Evolutionary conservation across 2,329 filamentous ascomycete genomes (phyloP), one percentile per base, ranked within the genome.

Genomic region (Botrytis hyacinthi): DNA sequence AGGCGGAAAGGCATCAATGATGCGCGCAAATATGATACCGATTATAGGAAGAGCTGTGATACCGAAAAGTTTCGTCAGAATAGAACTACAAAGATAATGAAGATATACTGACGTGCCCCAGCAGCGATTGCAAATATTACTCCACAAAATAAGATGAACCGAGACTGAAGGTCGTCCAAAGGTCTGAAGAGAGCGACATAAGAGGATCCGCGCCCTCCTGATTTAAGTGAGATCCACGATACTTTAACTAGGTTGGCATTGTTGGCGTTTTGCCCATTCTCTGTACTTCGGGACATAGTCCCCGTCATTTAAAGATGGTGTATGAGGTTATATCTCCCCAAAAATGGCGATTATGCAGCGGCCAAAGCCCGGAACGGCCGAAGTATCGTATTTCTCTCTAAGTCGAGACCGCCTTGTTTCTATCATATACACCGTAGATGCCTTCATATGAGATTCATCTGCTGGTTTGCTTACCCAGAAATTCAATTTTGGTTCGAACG

Each of bases 21-120:
- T 85, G 80, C 90, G 83, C 72, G 89, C 88, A 77, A 91, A 91
- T 71, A 91, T 83, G 74, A 91, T 88, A 70, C 87, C 89, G 78
- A 91, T 87, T 32, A 91, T 82, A 22, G 89, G 89, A 73, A 91
- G 89, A 0, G 89, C 66, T 69, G 35, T 29, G 37, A 26, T 20
- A 6, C n/a, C 5, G n/a, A 16, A 48, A 22, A 12, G 5, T 48
- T 16, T 40, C 22, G 32, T 69, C 40, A 59, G 35, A 40, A 40
- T 51, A 18, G 14, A 35, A 51, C 26, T 22, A 26, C 9, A 20
- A 7, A 42, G 29, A 67, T 3, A 67, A 32, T 22, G n/a, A 46
- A 37, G 44, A 42, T 40, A 29, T 57, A 57, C n/a, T 57, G 51
- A 57, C 51, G n/a, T 57, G 51, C 51, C 14, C n/a, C 51, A 57